Conservation (phyloP, 306 rosid genomes). For the Prunus mume region DNA sequence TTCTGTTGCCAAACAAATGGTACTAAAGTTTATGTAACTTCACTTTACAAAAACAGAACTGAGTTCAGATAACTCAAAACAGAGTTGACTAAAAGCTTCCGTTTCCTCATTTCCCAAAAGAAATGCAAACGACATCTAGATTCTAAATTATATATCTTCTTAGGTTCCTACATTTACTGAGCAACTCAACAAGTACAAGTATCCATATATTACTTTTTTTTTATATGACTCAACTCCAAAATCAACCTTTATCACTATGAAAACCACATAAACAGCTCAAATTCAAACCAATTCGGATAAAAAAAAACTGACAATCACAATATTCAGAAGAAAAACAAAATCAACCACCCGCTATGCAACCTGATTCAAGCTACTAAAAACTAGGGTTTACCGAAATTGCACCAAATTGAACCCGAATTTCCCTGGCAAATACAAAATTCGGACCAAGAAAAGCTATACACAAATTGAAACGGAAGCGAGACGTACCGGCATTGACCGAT, state of each 20-base stretch:
- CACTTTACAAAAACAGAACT: background rate
- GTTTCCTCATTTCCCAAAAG: background rate
- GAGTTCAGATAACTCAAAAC: slow-evolving; percentile 1
- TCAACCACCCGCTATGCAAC: background rate
- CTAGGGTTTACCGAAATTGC: slow-evolving; percentile 51
- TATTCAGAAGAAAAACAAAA: background rate
- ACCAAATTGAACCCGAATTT: slow-evolving; percentile 11
- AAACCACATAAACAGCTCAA: background rate
- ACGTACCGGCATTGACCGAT: slow-evolving; percentile 71
- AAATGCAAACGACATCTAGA: background rate
- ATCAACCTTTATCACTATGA: background rate
- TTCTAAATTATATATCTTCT: background rate
- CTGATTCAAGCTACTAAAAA: slow-evolving; percentile 14
- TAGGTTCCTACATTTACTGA: background rate
- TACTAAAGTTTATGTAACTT: background rate
- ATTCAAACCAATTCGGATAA: background rate
- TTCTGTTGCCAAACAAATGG: no score
- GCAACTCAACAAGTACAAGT: background rate
- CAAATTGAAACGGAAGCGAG: slow-evolving; percentile 14
- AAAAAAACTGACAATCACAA: background rate
- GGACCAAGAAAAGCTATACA: slow-evolving; percentile 7
- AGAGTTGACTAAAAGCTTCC: slow-evolving; percentile 11
- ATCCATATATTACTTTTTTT: background rate
- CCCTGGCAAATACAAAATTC: background rate
- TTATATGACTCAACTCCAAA: background rate